Percentiles rank a stretch among this genome's conserved stretches.
Conservation (phyloP, 768 basidiomycete species). For the Boletellus emodensis region DNA sequence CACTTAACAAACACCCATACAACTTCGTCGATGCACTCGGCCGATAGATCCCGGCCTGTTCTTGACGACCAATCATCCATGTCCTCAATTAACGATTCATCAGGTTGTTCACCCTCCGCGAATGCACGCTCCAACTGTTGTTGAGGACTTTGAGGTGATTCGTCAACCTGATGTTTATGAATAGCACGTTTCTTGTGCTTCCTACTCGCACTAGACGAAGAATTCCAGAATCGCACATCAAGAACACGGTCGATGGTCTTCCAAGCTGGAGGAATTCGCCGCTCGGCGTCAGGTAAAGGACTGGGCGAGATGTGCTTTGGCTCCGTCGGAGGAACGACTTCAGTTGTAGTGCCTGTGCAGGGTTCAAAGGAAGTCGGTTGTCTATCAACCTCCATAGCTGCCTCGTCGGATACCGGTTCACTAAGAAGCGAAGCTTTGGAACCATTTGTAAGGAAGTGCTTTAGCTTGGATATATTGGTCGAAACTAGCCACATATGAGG, state of each 20-base stretch:
- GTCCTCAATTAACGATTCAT: slow-evolving; percentile 48
- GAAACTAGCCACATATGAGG: slow-evolving; percentile 87
- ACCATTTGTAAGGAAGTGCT: slow-evolving; percentile 71
- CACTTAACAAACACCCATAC: slow-evolving; percentile 90
- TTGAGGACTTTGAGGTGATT: slow-evolving; percentile 12
- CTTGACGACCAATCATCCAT: slow-evolving; percentile 49
- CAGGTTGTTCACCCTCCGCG: slow-evolving; percentile 62
- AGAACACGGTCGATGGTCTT: slow-evolving; percentile 89
- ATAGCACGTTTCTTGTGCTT: slow-evolving; percentile 11
- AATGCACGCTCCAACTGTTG: slow-evolving; percentile 39
- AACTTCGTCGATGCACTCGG: slow-evolving; percentile 55
- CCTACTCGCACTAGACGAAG: slow-evolving; percentile 20
- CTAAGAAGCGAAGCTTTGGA: slow-evolving; percentile 63
- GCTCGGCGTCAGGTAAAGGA: slow-evolving; percentile 66
- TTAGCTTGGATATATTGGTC: slow-evolving; percentile 61
- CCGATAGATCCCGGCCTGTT: slow-evolving; percentile 41
- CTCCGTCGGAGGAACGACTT: slow-evolving; percentile 28
- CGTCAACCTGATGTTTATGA: slow-evolving; percentile 30
- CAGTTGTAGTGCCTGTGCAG: slow-evolving; percentile 34
- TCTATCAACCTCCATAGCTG: slow-evolving; percentile 28
- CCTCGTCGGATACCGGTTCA: slow-evolving; percentile 34
- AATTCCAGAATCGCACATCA: slow-evolving; percentile 67
- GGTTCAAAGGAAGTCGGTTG: slow-evolving; percentile 38
- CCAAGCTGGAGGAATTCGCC: slow-evolving; percentile 75
- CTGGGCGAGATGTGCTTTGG: slow-evolving; percentile 27